These are phyloP conservation scores for Candida ipomoeae DNA, from an alignment of 805 yeast species.

Conservation along the genomic window DNA sequence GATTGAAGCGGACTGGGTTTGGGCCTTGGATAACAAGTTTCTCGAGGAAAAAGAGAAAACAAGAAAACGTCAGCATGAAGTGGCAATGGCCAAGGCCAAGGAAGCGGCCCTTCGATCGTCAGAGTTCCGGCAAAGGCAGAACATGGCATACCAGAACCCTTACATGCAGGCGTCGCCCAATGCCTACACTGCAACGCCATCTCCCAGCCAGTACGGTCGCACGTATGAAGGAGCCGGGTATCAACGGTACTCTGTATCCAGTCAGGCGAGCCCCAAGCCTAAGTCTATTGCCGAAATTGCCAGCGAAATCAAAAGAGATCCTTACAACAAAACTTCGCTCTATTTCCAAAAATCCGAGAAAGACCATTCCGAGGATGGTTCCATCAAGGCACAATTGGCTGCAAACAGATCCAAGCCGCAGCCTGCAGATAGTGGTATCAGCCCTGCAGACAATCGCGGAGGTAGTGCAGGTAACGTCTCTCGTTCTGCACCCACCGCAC, in stretches of 20 bases:
- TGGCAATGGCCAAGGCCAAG: slow-evolving; percentile 56
- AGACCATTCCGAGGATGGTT: slow-evolving; percentile 10
- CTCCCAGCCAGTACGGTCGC: not conserved
- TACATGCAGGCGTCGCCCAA: not conserved
- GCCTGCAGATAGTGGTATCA: not conserved
- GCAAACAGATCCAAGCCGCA: slow-evolving; percentile 36
- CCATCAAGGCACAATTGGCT: slow-evolving; percentile 45
- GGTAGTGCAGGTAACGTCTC: slow-evolving; percentile 8
- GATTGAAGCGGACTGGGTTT: slow-evolving; percentile 85
- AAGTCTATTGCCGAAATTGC: slow-evolving; percentile 42
- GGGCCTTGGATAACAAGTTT: slow-evolving; percentile 87
- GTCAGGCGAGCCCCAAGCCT: slow-evolving; percentile 16
- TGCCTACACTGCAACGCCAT: slow-evolving; percentile 1
- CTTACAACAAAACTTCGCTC: slow-evolving; percentile 23
- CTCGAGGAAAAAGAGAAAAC: slow-evolving; percentile 76
- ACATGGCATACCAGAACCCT: slow-evolving; percentile 18
- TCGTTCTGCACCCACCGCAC: slow-evolving; percentile 4
- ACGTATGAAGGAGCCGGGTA: not conserved
- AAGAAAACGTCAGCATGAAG: slow-evolving; percentile 54
- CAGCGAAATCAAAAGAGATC: slow-evolving; percentile 35
- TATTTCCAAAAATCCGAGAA: slow-evolving; percentile 24
- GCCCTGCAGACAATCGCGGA: slow-evolving; percentile 7
- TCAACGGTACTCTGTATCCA: not conserved
- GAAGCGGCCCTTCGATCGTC: slow-evolving; percentile 52
- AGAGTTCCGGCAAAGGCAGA: slow-evolving; percentile 46